These are phyloP conservation scores for Codiaeum variegatum DNA, from an alignment of 441 rosid genomes.

Conservation along the genomic window DNA sequence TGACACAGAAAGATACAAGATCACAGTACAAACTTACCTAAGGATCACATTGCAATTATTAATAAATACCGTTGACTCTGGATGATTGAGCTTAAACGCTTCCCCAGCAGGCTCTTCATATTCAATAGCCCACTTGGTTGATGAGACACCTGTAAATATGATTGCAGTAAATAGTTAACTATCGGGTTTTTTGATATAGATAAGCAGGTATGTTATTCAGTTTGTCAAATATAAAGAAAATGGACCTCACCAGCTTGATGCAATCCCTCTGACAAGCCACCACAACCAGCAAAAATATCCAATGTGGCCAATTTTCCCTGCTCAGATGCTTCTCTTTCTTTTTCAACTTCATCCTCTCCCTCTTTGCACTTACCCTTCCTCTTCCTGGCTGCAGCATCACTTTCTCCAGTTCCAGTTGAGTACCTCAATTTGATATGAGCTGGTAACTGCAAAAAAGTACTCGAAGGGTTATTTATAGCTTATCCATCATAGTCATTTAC, in stretches of 20 bases:
- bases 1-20: neutral
- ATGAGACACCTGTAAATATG: constrained; percentile 51
- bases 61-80: constrained; percentile 59
- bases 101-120: constrained; percentile 92
- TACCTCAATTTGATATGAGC: constrained; percentile 47
- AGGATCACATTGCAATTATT: constrained; percentile 87
- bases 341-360: constrained; percentile 43
- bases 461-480: constrained; percentile 21
- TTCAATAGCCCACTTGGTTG: constrained; percentile 90
- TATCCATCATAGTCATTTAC: neutral
- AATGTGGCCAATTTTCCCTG: constrained; percentile 52
- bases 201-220: neutral
- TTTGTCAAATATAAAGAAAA: neutral
- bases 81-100: constrained; percentile 82
- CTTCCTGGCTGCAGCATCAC: constrained; percentile 58
- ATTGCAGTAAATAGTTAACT: constrained; percentile 10
- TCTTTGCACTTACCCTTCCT: constrained; percentile 76
- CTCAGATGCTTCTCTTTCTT: constrained; percentile 35
- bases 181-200: constrained; percentile 14
- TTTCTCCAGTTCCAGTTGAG: constrained; percentile 37
- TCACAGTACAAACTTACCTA: constrained; percentile 37
- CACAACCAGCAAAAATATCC: constrained; percentile 94
- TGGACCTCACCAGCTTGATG: constrained; percentile 50
- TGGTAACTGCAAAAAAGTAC: constrained; percentile 49
- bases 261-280: constrained; percentile 89